Percentiles rank a stretch among this genome's conserved stretches.
phyloP scores from a whole-genome alignment of 805 yeast species.

The Metschnikowia orientalis region DNA sequence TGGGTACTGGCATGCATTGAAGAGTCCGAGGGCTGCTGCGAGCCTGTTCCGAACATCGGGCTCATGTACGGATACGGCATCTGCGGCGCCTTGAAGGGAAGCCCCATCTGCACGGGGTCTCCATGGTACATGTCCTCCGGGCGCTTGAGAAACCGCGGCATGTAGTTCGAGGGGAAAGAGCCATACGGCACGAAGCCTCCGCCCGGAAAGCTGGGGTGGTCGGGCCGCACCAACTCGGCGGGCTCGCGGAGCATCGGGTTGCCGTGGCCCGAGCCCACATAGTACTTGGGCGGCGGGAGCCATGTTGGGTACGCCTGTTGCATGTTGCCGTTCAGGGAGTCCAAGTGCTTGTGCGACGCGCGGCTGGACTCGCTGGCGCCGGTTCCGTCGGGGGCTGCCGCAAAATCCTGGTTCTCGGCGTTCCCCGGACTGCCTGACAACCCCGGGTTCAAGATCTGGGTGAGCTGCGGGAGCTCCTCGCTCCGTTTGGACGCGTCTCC shows the following conservation, averaged over 20 bases:
- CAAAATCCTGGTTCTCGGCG: too few species aligned
- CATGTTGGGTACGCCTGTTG: conserved; percentile 2
- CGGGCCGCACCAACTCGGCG: conserved; percentile 2
- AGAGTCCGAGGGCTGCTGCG: too few species aligned
- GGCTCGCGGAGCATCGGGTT: background rate
- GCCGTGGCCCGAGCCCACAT: conserved; percentile 2
- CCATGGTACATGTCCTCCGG: conserved; percentile 6
- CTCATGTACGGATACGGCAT: conserved; percentile 8
- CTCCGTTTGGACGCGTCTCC: too few species aligned
- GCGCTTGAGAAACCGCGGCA: conserved; percentile 4
- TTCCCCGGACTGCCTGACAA: too few species aligned
- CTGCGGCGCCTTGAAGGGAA: conserved; percentile 2
- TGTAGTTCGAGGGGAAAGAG: conserved; percentile 3
- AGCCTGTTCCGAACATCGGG: conserved; percentile 2
- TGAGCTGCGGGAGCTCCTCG: too few species aligned
- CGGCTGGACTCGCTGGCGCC: too few species aligned
- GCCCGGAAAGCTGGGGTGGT: background rate
- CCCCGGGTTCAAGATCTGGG: too few species aligned
- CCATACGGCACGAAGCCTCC: conserved; percentile 4
- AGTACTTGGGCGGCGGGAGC: conserved; percentile 6
- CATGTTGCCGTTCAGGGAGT: too few species aligned
- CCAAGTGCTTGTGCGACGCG: too few species aligned
- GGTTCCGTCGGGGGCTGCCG: too few species aligned
- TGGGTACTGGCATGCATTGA: too few species aligned
- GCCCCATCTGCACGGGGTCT: conserved; percentile 4